A percentile compares a stretch with the other conserved stretches of the same genome.
These are phyloP conservation scores for Thielaviopsis euricoi DNA, from an alignment of 2,329 filamentous ascomycete species.

Conservation along the genomic window DNA sequence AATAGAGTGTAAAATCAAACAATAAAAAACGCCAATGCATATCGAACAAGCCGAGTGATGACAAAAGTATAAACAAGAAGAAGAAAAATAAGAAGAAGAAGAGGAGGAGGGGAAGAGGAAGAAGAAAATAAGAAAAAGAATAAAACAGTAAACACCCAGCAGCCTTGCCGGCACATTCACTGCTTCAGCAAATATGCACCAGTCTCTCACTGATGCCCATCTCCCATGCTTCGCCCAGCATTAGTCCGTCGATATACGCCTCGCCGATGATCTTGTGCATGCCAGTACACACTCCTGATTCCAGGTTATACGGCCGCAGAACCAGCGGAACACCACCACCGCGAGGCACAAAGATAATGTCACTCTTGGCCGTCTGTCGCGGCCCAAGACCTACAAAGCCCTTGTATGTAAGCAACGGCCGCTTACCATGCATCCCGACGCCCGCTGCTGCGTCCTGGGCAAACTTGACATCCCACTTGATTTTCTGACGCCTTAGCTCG, in stretches of 20 bases:
- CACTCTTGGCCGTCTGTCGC: background rate
- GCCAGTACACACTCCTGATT: background rate
- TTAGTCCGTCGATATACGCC: conserved; percentile 6
- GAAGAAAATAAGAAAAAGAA: background rate
- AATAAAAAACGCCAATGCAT: background rate
- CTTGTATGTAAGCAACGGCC: conserved; percentile 2
- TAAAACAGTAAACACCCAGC: background rate
- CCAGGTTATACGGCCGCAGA: background rate
- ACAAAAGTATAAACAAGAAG: background rate
- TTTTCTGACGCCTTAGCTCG: background rate
- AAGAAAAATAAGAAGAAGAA: background rate
- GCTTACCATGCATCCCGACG: background rate
- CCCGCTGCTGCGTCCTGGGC: background rate
- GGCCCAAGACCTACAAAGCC: conserved; percentile 4
- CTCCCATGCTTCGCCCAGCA: conserved; percentile 5
- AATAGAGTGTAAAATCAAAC: background rate
- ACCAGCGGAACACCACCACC: conserved; percentile 5
- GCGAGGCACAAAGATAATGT: conserved; percentile 6
- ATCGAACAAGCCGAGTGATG: background rate
- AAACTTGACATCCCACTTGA: background rate
- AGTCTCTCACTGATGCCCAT: conserved; percentile 3
- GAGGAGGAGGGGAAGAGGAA: too few relatives aligned
- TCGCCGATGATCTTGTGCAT: conserved; percentile 4
- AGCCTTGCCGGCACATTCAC: background rate
- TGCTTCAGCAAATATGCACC: background rate